phyloP scores from a whole-genome alignment of 116 monocot species.

The Zostera marina region DNA sequence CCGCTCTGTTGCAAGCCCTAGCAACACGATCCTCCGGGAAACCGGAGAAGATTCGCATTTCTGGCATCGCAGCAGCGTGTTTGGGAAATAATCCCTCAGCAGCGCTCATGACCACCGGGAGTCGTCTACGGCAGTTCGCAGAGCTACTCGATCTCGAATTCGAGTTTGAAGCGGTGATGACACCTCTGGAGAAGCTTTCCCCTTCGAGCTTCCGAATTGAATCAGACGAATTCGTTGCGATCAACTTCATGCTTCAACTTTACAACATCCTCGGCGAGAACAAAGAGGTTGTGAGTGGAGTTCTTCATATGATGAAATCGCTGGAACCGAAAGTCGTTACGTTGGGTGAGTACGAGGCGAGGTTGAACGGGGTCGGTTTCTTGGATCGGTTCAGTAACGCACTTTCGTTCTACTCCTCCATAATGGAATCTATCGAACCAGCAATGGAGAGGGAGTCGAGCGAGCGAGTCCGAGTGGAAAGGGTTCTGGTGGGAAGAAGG shows the following conservation, averaged over 20 bases:
- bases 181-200: conserved; percentile 35
- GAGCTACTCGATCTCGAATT: conserved; percentile 54
- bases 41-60: conserved; percentile 53
- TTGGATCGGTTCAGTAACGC: conserved; percentile 40
- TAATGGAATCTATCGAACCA: conserved; percentile 71
- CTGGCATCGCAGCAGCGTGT: conserved; percentile 51
- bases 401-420: conserved; percentile 42
- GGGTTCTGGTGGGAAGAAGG: conserved; percentile 43
- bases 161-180: conserved; percentile 64
- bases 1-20: conserved; percentile 76
- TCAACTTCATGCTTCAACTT: conserved; percentile 93
- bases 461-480: conserved; percentile 54
- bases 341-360: conserved; percentile 60
- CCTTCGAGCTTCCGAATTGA: conserved; percentile 35
- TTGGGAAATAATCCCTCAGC: conserved; percentile 25
- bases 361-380: conserved; percentile 36
- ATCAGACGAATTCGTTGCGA: conserved; percentile 47
- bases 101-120: conserved; percentile 44
- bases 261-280: conserved; percentile 41
- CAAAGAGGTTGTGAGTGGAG: conserved; percentile 14
- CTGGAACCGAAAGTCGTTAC: conserved; percentile 57
- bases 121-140: conserved; percentile 65
- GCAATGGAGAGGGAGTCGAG: conserved; percentile 45
- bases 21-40: conserved; percentile 64
- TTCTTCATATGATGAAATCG: conserved; percentile 50